Base-by-base conservation (phyloP, 2,329 filamentous ascomycete genomes). In the Neonectria ditissima region DNA sequence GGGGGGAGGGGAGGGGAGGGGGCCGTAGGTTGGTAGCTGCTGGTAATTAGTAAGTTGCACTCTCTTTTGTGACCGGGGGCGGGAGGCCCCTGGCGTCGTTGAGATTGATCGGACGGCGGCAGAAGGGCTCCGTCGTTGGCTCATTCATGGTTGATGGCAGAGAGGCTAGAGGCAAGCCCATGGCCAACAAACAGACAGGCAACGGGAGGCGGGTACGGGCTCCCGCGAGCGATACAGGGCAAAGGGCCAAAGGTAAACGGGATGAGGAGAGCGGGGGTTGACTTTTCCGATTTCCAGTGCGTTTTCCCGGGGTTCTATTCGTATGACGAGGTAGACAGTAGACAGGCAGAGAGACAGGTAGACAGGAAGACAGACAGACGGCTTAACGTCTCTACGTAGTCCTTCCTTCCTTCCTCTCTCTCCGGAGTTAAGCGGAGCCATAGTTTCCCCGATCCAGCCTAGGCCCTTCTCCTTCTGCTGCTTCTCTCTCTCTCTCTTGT, bases 51-150 rank as follows among this genome's bases (percentile, higher is more conserved):
- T 37, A 37, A 14, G 34, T 37, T 37, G 34, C 34, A 37, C 34
- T 37, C 34, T 37, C 44, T 48, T 32, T 26, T 13, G 16, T 28
- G 47, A 30, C 26, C 47, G 47, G 47, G 47, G n/a, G 28, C 28
- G 47, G 26, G 45, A 48, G 26, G 28, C 10, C 30, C n/a, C 43
- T 26, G 44, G 14, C 24, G 10, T 34, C n/a, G 47, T 20, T 6
- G 26, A 45, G 20, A n/a, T 34, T 50, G 47, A 50, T 32, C 28
- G 47, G 47, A 50, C 47, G 47, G 47, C 47, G 47, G 47, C 47
- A 34, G 47, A 50, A 50, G 47, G 26, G n/a, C 32, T n/a, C 47
- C 47, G 47, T 32, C n/a, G 28, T 32, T 32, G 26, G 45, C 24
- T n/a, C n/a, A n/a, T n/a, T 50, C 26, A 3, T 32, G 9, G 45